Conservation (phyloP, 2,329 filamentous ascomycete species). For the Dactylella cylindrospora region DNA sequence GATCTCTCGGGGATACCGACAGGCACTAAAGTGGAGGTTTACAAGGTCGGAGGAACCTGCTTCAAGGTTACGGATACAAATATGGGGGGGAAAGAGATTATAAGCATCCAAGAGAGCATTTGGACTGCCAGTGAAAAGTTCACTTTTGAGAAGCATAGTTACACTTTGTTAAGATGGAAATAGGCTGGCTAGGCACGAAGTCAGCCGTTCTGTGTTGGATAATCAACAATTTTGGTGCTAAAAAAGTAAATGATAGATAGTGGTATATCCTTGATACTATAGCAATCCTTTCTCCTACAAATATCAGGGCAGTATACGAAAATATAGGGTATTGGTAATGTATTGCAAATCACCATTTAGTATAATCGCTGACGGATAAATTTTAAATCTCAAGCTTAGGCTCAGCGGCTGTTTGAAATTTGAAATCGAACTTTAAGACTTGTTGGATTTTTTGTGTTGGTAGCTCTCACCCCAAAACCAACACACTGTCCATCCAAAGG, state of each 20-base stretch:
- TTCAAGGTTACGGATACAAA: slow-evolving; percentile 61
- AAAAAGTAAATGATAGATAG: neutral
- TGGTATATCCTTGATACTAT: slow-evolving; percentile 1
- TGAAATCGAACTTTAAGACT: neutral
- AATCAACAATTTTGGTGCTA: neutral
- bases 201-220: slow-evolving; percentile 51
- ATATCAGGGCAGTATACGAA: too few relatives aligned
- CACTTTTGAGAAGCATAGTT: slow-evolving; percentile 68
- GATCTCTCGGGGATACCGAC: slow-evolving; percentile 60
- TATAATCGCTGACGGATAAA: too few relatives aligned
- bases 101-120: slow-evolving; percentile 61
- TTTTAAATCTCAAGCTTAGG: too few relatives aligned
- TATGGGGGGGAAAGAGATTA: slow-evolving; percentile 63
- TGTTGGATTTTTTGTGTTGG: slow-evolving; percentile 31
- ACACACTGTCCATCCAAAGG: neutral
- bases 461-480: neutral
- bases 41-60: slow-evolving; percentile 62
- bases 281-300: too few relatives aligned
- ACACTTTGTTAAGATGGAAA: slow-evolving; percentile 61
- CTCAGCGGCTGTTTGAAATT: too few relatives aligned
- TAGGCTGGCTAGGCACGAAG: slow-evolving; percentile 53
- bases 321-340: too few relatives aligned
- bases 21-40: slow-evolving; percentile 61
- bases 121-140: slow-evolving; percentile 67
- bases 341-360: too few relatives aligned